Base-by-base conservation (phyloP, 2,329 filamentous ascomycete species). In the Tolypocladium sp. region DNA sequence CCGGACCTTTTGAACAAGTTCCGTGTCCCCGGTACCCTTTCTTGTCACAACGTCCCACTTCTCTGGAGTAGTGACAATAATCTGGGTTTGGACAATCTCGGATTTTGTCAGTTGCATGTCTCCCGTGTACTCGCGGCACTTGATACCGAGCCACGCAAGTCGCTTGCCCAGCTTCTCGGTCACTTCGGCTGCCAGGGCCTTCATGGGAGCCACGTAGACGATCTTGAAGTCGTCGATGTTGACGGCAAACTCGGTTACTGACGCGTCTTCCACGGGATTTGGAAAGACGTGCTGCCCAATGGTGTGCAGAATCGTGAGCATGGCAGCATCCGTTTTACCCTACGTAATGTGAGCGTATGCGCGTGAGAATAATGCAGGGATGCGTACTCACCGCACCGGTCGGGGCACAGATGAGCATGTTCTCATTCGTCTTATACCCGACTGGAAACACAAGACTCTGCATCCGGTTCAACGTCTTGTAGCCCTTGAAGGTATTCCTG, bases 41-140 rank as follows among this genome's bases (percentile, higher is more conserved):
- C 94, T 84, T 3, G 94, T 99, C 6, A 99, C 91, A 1, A 99
- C 94, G 71, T 99, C 94, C 95, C 95, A 99, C 75, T 99, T 99
- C 75, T 99, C 94, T 41, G 94, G 94, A 0, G 94, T 99, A 0
- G 95, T 99, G 56, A 99, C 94, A 61, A 99, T 96, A 65, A 99
- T 94, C 70, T 99, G 94, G 0, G 94, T 99, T 63, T 92, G 88
- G 20, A 97, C 83, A 62, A 99, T 96, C 73, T 99, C 95, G 2
- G 91, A 83, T 73, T 99, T 99, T 55, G 93, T 97, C 59, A 99
- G 82, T 70, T 99, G 94, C 94, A 99, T 99, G 71, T 99, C 94
- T 68, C 94, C 94, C 55, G 94, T 99, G 71, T 96, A 87, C 74
- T 99, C 94, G 62, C 94, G 89, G 64, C 91, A 93, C 70, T 91